A percentile compares a stretch with the other conserved stretches of the same genome.
phyloP scores from a whole-genome alignment of 345 rosid genomes.

The Eucalyptus curtisii region DNA sequence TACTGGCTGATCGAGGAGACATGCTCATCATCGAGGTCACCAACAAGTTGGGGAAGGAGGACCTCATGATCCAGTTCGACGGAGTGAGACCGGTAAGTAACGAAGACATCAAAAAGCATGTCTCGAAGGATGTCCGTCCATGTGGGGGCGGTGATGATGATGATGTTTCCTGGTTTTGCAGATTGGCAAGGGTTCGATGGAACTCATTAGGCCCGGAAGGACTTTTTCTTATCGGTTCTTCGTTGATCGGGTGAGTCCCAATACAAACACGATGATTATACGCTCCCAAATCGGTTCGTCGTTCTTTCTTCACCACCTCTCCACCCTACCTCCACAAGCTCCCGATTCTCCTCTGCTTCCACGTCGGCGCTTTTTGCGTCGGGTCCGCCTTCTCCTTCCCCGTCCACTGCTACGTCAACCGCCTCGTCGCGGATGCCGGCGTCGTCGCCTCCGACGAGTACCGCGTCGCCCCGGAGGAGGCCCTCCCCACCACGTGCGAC shows the following conservation, averaged over 20 bases:
- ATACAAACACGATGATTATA: no score
- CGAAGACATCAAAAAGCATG: background rate
- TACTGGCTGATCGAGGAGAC: conserved; percentile 49
- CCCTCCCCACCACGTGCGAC: background rate
- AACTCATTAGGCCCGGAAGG: background rate
- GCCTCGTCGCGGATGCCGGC: background rate
- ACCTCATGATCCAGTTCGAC: background rate
- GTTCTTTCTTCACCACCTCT: background rate
- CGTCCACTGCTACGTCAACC: background rate
- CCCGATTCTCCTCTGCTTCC: background rate
- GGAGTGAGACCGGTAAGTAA: background rate
- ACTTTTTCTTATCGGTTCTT: rapidly evolving
- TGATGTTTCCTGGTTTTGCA: background rate
- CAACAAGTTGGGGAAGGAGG: conserved; percentile 39
- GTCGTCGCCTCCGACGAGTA: background rate
- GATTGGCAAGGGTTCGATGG: background rate
- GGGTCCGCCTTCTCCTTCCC: background rate
- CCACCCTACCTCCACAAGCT: background rate
- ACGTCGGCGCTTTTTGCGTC: background rate
- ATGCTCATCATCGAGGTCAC: conserved; percentile 51
- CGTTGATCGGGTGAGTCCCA: background rate
- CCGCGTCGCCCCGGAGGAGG: background rate
- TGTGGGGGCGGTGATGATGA: rapidly evolving
- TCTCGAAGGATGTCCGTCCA: background rate
- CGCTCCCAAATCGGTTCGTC: background rate